phyloP scores from a whole-genome alignment of 1,284 basidiomycete genomes.

The Meira miltonrushii region DNA sequence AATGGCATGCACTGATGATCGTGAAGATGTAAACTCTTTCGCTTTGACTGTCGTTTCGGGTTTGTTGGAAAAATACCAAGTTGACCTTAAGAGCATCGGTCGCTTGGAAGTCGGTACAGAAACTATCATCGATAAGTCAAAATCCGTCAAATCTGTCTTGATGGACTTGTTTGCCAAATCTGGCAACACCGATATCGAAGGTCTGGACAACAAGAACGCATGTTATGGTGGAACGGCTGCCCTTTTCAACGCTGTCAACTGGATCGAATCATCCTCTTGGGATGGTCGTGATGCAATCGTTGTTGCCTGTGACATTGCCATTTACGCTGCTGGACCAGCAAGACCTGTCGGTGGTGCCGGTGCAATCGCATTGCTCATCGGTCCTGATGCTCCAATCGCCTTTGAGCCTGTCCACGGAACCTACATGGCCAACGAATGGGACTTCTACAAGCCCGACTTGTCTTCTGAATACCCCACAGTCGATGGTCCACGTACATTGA shows the following conservation, averaged over 20 bases:
- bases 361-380: constrained; percentile 88
- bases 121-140: constrained; percentile 99
- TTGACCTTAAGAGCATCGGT: constrained; percentile 92
- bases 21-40: constrained; percentile 97
- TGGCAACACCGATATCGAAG: constrained; percentile 96
- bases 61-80: constrained; percentile 87
- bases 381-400: constrained; percentile 84
- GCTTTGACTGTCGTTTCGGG: constrained; percentile 69
- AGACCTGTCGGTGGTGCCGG: constrained; percentile 96
- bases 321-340: constrained; percentile 92
- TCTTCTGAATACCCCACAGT: constrained; percentile 82
- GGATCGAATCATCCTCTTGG: constrained; percentile 95
- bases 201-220: constrained; percentile 97
- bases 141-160: constrained; percentile 95
- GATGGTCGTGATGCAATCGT: constrained; percentile 97
- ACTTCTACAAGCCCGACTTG: constrained; percentile 53
- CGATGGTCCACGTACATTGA: constrained; percentile 92
- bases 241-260: constrained; percentile 87
- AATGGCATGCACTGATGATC: constrained; percentile 95
- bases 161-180: constrained; percentile 92
- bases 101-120: constrained; percentile 97
- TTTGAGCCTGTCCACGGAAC: constrained; percentile 82
- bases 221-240: constrained; percentile 97
- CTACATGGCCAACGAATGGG: constrained; percentile 93
- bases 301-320: constrained; percentile 93